Evolutionary conservation across 2,329 filamentous ascomycete genomes (phyloP), one percentile per base, ranked within the genome.

Genomic region (Fusarium sulawesiense): DNA sequence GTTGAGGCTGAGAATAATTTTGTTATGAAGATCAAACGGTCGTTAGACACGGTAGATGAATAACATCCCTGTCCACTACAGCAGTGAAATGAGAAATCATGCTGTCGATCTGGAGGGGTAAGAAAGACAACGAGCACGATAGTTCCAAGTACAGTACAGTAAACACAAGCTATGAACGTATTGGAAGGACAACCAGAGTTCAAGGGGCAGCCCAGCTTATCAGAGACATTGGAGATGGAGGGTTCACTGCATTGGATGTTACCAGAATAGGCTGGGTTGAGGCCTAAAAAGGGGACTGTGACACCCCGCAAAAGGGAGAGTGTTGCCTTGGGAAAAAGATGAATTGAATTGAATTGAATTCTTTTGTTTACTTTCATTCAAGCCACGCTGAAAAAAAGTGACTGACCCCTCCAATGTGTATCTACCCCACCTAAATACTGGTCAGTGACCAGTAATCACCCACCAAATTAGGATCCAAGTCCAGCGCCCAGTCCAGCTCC

Each of bases 341-440:
- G 16, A 44, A 50, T 46, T 20, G 29, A 13, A 50, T 46, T 20
- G 29, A 13, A 30, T 30, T 13, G 29, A n/a, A 50, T 56, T 56
- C 30, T 55, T 73, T 75, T 75, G 72, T 75, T 75, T 75, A 75
- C 73, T 71, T 70, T 65, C 29, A 3, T 48, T 56, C 59, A 66
- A 34, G 44, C 44, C 55, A 51, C 32, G 32, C 21, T 51, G 49
- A 37, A 37, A 14, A 30, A 37, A 37, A 37, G 34, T 37, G 6
- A 37, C 34, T n/a, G 34, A 37, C 49, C 49, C 49, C 49, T 51
- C 54, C 49, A 21, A 45, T 41, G 47, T 37, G 11, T 25, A 51
- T 49, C 45, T 46, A 60, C 67, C 44, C 66, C 62, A 58, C 63
- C 32, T 41, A 21, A 20, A 16, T 30, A 30, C 12, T 30, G 29